Evolutionary conservation across 805 yeast genomes (phyloP).

Genomic region (Helenozyma rhizophorensis): DNA sequence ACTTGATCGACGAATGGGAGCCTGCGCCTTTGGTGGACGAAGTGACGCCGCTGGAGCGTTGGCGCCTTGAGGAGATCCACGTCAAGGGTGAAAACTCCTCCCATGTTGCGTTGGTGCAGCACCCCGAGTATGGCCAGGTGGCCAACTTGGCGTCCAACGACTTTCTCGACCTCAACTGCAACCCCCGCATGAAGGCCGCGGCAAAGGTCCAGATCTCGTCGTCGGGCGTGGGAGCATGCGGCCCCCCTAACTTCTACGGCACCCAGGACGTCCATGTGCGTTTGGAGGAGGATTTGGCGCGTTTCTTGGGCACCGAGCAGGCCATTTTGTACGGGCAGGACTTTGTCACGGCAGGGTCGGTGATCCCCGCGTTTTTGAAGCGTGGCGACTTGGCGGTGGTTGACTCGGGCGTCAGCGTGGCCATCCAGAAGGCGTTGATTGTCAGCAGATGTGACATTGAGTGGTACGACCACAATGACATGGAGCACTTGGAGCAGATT

Average conservation of each 20-base stretch:
- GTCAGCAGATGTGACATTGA: constrained; percentile 82
- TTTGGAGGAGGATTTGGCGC: constrained; percentile 70
- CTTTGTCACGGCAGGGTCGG: constrained; percentile 78
- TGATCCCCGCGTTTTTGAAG: constrained; percentile 88
- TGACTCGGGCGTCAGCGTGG: constrained; percentile 70
- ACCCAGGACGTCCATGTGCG: constrained; percentile 86
- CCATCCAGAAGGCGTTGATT: constrained; percentile 83
- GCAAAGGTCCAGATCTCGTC: constrained; percentile 57
- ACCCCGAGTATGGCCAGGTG: constrained; percentile 30
- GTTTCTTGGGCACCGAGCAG: constrained; percentile 70
- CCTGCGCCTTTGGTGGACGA: constrained; percentile 78
- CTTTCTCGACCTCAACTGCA: constrained; percentile 57
- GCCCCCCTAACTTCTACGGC: constrained; percentile 97
- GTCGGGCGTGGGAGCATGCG: constrained; percentile 97
- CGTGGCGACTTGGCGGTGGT: constrained; percentile 92
- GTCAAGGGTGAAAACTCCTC: constrained; percentile 53
- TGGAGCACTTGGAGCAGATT: constrained; percentile 72
- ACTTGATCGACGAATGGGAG: constrained; percentile 83
- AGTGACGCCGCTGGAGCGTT: constrained; percentile 45
- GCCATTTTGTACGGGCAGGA: constrained; percentile 93
- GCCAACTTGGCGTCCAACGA: constrained; percentile 71
- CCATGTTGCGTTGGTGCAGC: constrained; percentile 26
- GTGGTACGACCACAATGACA: constrained; percentile 84
- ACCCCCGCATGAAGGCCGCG: constrained; percentile 42
- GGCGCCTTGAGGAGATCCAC: constrained; percentile 62